Evolutionary conservation across 2,329 filamentous ascomycete genomes (phyloP), one percentile per base, ranked within the genome.

Genomic region (Colletotrichum cordylinicola): DNA sequence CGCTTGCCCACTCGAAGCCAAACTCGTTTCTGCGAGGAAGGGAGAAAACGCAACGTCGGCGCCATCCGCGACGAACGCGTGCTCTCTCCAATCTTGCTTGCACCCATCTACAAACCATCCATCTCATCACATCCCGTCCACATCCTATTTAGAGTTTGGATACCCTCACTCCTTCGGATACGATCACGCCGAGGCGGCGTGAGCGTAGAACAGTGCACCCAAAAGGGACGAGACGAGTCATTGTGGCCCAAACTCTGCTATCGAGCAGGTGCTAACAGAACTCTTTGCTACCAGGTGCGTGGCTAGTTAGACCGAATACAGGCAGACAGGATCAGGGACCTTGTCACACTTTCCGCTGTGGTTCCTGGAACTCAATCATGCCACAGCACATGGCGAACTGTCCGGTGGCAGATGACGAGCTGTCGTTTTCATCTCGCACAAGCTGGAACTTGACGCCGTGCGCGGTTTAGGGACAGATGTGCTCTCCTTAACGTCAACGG

Each of bases 31-130:
- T 24, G 27, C 58, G 31, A 21, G 18, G 58, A 35, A 21, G 58
- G 4, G 18, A 27, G 27, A 60, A 60, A 56, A 67, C 69, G 72
- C 62, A 65, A 70, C 55, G 39, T 55, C 62, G 62, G 69, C 55
- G 69, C 72, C 72, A 61, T 75, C 72, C 72, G 62, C 72, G 72
- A 75, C 69, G 72, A 75, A 75, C 72, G 72, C 72, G 69, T 75
- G 72, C 67, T 37, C 56, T 52, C 43, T 21, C 21, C 66, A 31
- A 43, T 31, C 18, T 60, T 33, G n/a, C 21, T 55, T 27, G 35
- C 55, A 67, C 39, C 62, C 39, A 67, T 72, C 62, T 21, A 52
- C 69, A 71, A 18, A 52, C 24, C 52, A 69, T 35, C 66, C 71
- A 58, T 70, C 71, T 43, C 27, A 56, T 67, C 39, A 13, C 24